These are phyloP conservation scores for Carpinus fangiana DNA, from an alignment of 306 rosid species.

Conservation along the genomic window DNA sequence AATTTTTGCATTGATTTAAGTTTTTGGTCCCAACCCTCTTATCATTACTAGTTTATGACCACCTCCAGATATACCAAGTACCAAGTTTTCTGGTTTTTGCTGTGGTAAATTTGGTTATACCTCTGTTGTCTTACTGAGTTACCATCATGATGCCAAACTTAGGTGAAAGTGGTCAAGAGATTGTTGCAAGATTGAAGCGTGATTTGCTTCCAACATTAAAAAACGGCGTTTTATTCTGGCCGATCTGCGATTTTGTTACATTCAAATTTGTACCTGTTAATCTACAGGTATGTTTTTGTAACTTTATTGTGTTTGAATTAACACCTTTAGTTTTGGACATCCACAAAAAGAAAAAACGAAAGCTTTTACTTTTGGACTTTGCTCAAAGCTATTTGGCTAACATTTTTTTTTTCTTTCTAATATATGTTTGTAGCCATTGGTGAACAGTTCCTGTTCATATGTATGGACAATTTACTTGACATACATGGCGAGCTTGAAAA, in stretches of 20 bases:
- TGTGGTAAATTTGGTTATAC: not conserved
- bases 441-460: conserved; percentile 65
- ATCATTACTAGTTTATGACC: not conserved
- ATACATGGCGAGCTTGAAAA: conserved; percentile 69
- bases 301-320: conserved; percentile 6
- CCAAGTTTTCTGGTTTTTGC: conserved; percentile 3
- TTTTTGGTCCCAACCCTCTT: not conserved
- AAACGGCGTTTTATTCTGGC: conserved; percentile 64
- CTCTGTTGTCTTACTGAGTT: conserved; percentile 19
- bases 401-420: not conserved
- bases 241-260: conserved; percentile 67
- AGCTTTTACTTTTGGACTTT: not conserved
- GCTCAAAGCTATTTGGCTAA: conserved; percentile 15
- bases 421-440: conserved; percentile 61
- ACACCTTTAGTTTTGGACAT: conserved; percentile 1
- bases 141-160: conserved; percentile 27
- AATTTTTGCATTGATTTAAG: not conserved
- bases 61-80: not conserved
- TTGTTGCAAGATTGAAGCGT: conserved; percentile 56
- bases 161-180: conserved; percentile 61
- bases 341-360: no score
- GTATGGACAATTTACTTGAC: conserved; percentile 78
- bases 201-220: conserved; percentile 70
- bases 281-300: conserved; percentile 58
- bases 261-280: conserved; percentile 63